Base-by-base conservation (phyloP, 805 yeast species). In the Saturnispora halmiae region DNA sequence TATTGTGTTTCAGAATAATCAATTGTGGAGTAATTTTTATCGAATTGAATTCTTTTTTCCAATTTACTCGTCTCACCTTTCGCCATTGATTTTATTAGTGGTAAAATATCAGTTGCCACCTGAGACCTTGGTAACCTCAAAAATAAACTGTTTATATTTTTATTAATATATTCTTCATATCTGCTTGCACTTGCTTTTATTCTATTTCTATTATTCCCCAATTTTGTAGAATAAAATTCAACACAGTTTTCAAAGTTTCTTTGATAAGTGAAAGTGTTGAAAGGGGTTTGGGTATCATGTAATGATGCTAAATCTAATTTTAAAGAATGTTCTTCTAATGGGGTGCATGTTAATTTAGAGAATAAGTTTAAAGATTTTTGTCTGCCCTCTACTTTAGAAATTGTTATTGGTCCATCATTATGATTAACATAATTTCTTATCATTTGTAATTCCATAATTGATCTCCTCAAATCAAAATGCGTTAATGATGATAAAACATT, bases 21-120 rank as follows among this genome's bases (percentile, higher is more conserved):
- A 6, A 7, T 20, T 4, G 28, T 25, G 10, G 16, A 19, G 7
- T 38, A 20, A 28, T 19, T 28, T 13, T 39, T 34, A n/a, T 38
- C 41, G 22, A 31, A 10, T 11, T 40, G 22, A 4, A 19, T 22
- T 2, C 34, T 18, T 31, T 31, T 35, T 16, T 45, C 42, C 6
- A 44, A 21, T 32, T 54, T 42, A 10, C 41, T 21, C 38, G 40
- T 20, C 30, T 59, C 63, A 6, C 25, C 40, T 16, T 46, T 46
- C 1, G 63, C 65, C 59, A 60, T 55, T 22, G 47, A 53, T 35
- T 49, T 48, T 15, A 60, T 52, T 15, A 51, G 44, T 2, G 63
- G 63, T 4, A 46, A 30, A 4, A 60, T 38, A 18, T 61, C 59
- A 9, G 46, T 33, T 10, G 50, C 43, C 7, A 54, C 21, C 9